These are phyloP conservation scores for Domatiomyces globalis DNA, from an alignment of 2,329 filamentous ascomycete species.

Conservation along the genomic window DNA sequence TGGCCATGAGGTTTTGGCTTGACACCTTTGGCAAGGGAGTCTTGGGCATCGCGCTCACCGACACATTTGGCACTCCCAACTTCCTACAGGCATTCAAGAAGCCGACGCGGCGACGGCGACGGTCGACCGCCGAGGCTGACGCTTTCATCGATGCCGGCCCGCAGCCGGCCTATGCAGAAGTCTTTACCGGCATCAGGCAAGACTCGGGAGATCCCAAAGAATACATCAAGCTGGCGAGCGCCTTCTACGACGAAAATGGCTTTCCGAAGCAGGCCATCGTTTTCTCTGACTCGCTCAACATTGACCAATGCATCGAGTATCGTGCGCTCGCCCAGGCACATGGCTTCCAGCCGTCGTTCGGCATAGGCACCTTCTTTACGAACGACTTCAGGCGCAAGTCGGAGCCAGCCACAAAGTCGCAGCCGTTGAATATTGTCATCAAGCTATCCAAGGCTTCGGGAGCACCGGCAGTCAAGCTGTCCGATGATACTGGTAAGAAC, in stretches of 20 bases:
- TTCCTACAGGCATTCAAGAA: slow-evolving; percentile 76
- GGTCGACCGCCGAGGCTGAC: slow-evolving; percentile 22
- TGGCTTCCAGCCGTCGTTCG: slow-evolving; percentile 77
- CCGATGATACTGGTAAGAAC: slow-evolving; percentile 84
- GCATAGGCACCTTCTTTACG: slow-evolving; percentile 88
- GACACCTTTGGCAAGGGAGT: slow-evolving; percentile 77
- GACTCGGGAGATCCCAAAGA: slow-evolving; percentile 75
- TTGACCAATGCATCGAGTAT: slow-evolving; percentile 82
- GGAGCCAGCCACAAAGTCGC: slow-evolving; percentile 61
- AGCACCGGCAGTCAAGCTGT: slow-evolving; percentile 79
- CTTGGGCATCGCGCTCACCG: slow-evolving; percentile 77
- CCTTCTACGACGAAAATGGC: slow-evolving; percentile 63
- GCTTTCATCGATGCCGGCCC: slow-evolving; percentile 20
- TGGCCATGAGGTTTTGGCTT: slow-evolving; percentile 76
- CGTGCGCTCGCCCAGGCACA: slow-evolving; percentile 66
- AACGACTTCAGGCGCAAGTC: slow-evolving; percentile 72
- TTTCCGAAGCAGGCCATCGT: slow-evolving; percentile 79
- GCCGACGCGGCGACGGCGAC: slow-evolving; percentile 39
- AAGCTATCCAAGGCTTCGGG: slow-evolving; percentile 80
- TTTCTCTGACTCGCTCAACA: slow-evolving; percentile 88
- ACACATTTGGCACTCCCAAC: slow-evolving; percentile 85
- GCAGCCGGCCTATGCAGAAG: slow-evolving; percentile 56
- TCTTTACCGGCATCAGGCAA: slow-evolving; percentile 73
- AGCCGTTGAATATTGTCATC: slow-evolving; percentile 92
- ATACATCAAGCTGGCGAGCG: slow-evolving; percentile 63